Conservation (phyloP, 495 filamentous ascomycete species). For the Penicillium pancosmium region DNA sequence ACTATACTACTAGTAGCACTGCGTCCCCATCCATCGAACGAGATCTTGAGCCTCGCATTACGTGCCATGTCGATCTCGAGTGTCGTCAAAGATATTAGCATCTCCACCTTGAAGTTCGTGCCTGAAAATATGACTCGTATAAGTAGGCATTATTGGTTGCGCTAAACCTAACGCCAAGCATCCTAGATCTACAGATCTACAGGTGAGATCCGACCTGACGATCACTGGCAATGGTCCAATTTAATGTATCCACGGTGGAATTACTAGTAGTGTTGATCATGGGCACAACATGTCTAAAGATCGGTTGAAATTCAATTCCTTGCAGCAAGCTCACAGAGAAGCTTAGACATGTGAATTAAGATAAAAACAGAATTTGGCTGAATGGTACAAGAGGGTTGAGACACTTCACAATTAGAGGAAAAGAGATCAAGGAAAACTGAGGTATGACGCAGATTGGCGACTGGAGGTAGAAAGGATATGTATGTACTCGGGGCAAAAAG, state of each 20-base stretch:
- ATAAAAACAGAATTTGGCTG: constrained; percentile 16
- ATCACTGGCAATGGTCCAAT: not conserved
- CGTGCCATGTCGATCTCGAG: not conserved
- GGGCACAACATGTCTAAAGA: no score
- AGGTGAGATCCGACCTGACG: not conserved
- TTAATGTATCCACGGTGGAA: not conserved
- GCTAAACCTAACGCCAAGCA: constrained; percentile 1
- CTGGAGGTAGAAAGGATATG: constrained; percentile 5
- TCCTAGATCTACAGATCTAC: constrained; percentile 6
- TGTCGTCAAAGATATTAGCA: no score
- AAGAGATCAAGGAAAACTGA: constrained; percentile 8
- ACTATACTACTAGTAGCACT: not conserved
- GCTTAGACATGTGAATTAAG: constrained; percentile 11
- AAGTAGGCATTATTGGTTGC: not conserved
- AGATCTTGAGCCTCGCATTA: no score
- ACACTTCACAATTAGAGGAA: constrained; percentile 16
- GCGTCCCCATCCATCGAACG: no score
- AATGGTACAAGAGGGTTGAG: constrained; percentile 15
- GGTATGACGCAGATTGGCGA: constrained; percentile 3
- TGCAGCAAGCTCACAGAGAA: not conserved
- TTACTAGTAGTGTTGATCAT: not conserved
- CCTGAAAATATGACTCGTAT: not conserved
- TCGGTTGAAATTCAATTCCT: not conserved
- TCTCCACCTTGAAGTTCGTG: no score
- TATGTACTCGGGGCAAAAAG: constrained; percentile 19